Base-by-base conservation (phyloP, 148 eudicot species). In the Gaultheria prostrata region DNA sequence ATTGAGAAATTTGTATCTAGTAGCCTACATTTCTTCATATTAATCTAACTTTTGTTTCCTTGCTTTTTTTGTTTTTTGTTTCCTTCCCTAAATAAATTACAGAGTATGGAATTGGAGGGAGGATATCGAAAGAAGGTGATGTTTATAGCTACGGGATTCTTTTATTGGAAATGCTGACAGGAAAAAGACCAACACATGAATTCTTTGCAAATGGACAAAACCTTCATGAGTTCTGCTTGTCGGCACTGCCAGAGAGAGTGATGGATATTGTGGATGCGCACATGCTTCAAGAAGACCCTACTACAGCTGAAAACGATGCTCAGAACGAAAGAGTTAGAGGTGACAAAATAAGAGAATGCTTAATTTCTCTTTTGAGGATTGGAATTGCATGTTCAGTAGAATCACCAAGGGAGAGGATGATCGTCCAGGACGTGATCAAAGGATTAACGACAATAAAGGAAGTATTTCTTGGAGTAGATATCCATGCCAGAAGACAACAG, bases 311-410 rank as follows among this genome's bases (percentile, higher is more conserved):
- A 45, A 46, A 75, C 15, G 12, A 6, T 75, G 26, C 18, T 21
- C 56, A 12, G 56, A 51, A 51, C 11, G 56, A 51, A 15, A 73
- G 39, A 43, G 49, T 21, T 3, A 39, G 56, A 51, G 3, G 11
- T 2, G 56, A 12, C 56, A 75, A 70, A 75, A 45, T 45, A 26
- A 75, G 18, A 6, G 54, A 75, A 45, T 75, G 78, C 53, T 45
- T 75, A 15, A 46, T 1, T 74, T 74, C 77, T 0, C n/a, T 74
- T 7, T 10, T 20, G 43, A 74, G 77, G 51, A 74, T 74, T 46
- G 78, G 78, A 10, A 13, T 75, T 46, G 78, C 54, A 43, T 75
- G 78, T 75, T 75, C 78, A 45, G 10, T 11, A 75, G 78, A 75
- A 75, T 45, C 78, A 18, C 78, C 54, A 14, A 8, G 54, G 3